Evolutionary conservation across 2,329 filamentous ascomycete genomes (phyloP).

Genomic region (Helotiales sp.): DNA sequence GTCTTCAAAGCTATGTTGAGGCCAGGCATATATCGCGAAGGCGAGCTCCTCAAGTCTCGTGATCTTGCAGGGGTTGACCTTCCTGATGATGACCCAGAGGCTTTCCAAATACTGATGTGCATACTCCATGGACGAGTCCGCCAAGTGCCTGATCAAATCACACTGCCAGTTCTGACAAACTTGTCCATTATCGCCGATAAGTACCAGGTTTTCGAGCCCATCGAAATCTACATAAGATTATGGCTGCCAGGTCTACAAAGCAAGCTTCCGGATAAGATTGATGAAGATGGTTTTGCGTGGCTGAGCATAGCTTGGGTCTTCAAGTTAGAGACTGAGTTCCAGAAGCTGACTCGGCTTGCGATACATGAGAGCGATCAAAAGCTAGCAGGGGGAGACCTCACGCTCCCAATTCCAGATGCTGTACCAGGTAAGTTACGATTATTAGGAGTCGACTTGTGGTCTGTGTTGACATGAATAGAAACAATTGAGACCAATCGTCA

Average conservation of each 20-base stretch:
- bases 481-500: too few species aligned
- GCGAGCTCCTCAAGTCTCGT: slow-evolving; percentile 8
- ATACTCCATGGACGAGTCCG: slow-evolving; percentile 32
- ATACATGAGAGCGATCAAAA: not conserved
- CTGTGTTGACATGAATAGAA: too few species aligned
- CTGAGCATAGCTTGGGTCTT: not conserved
- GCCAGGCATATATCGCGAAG: slow-evolving; percentile 26
- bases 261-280: not conserved
- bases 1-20: slow-evolving; percentile 33
- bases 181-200: slow-evolving; percentile 32
- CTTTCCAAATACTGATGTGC: slow-evolving; percentile 35
- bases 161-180: slow-evolving; percentile 28
- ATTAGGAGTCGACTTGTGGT: too few species aligned
- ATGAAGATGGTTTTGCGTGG: not conserved
- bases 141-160: slow-evolving; percentile 29
- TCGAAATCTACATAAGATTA: not conserved
- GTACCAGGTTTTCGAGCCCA: slow-evolving; percentile 25
- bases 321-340: not conserved
- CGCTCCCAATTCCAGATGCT: not conserved
- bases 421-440: not conserved
- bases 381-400: not conserved
- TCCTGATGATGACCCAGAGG: slow-evolving; percentile 34
- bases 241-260: not conserved
- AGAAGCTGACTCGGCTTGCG: not conserved
- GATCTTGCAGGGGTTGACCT: slow-evolving; percentile 30